phyloP scores from a whole-genome alignment of 441 rosid species.

The Melastoma candidum region DNA sequence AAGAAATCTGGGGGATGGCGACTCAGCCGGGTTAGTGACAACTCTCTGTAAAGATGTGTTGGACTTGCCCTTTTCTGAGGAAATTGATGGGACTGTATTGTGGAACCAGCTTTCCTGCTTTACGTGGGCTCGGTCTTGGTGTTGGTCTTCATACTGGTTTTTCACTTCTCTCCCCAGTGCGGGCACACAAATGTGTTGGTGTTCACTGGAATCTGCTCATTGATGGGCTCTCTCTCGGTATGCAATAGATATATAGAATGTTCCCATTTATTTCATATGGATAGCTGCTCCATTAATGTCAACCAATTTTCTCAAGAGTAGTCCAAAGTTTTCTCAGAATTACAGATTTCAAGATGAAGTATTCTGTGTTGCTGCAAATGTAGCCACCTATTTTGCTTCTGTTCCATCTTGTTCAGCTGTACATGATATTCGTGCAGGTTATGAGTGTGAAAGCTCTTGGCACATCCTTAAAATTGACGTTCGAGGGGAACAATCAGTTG shows the following conservation, averaged over 20 bases:
- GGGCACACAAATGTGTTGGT: slow-evolving; percentile 13
- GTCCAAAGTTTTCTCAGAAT: neutral
- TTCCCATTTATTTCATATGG: no score
- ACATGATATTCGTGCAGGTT: slow-evolving; percentile 3
- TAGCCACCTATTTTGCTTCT: neutral
- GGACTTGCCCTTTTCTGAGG: neutral
- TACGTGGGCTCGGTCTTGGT: slow-evolving; percentile 7
- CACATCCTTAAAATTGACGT: slow-evolving; percentile 5
- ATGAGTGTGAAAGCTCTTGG: slow-evolving; percentile 13
- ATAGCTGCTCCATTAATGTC: no score
- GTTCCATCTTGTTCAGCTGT: neutral
- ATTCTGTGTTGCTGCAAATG: slow-evolving; percentile 1
- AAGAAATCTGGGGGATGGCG: slow-evolving; percentile 11
- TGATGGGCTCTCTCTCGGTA: slow-evolving; percentile 11
- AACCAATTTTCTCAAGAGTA: no score
- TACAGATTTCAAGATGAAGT: neutral
- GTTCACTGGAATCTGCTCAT: slow-evolving; percentile 9
- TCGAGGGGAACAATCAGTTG: slow-evolving; percentile 10
- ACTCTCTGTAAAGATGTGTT: neutral
- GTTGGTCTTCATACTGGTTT: slow-evolving; percentile 5
- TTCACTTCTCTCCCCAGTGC: slow-evolving; percentile 7
- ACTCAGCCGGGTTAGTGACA: slow-evolving; percentile 7
- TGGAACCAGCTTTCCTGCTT: slow-evolving; percentile 6
- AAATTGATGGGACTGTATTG: neutral
- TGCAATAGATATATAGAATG: neutral